Conservation (phyloP, 75 land plant species). For the Ceratopteris richardii region DNA sequence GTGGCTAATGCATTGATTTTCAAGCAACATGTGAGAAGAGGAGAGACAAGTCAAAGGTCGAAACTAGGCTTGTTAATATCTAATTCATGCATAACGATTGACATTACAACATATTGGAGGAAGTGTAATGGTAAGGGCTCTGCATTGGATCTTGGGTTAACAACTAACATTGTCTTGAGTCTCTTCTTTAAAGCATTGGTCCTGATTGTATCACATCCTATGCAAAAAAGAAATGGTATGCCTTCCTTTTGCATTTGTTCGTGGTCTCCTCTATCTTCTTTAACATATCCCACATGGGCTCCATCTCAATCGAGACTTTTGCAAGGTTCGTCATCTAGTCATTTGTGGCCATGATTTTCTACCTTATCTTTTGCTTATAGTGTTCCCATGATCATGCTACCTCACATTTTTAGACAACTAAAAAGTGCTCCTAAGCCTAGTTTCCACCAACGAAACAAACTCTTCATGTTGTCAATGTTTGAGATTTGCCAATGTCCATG, state of each 20-base stretch:
- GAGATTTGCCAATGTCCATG: too few species aligned
- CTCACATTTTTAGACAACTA: too few species aligned
- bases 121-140: too few species aligned
- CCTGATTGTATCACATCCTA: background rate
- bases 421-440: too few species aligned
- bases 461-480: too few species aligned
- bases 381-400: conserved; percentile 12
- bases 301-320: conserved; percentile 13
- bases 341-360: conserved; percentile 12
- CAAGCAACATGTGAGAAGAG: conserved; percentile 45
- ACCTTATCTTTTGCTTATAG: conserved; percentile 20
- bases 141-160: too few species aligned
- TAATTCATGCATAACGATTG: too few species aligned
- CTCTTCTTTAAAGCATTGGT: conserved; percentile 18
- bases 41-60: conserved; percentile 1
- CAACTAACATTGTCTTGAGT: background rate
- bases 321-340: conserved; percentile 21
- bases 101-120: too few species aligned
- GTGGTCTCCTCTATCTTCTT: conserved; percentile 25
- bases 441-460: too few species aligned
- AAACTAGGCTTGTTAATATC: too few species aligned
- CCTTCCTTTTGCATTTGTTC: conserved; percentile 24
- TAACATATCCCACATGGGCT: conserved; percentile 25
- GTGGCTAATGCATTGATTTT: conserved; percentile 86
- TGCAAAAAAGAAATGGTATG: conserved; percentile 15